Base-by-base conservation (phyloP, 1,284 basidiomycete genomes). In the Gyrodon tennesseensis region DNA sequence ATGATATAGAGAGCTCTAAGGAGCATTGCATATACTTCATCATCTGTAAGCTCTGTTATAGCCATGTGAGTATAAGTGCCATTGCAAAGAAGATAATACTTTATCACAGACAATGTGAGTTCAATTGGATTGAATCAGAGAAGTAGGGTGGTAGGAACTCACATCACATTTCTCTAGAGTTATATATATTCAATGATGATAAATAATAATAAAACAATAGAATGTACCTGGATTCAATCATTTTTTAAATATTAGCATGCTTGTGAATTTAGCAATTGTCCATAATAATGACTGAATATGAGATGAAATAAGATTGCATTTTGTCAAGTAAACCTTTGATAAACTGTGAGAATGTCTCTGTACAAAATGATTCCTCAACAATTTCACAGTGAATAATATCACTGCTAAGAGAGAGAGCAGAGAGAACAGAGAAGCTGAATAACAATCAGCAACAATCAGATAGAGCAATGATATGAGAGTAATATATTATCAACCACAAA, bases 1-100 rank as follows among this genome's bases (percentile, higher is more conserved):
- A 69, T 60, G 1, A 54, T 21, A 56, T 65, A 62, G 4, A 73
- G 21, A 1, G 69, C 63, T 15, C 64, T 54, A 31, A 69, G 62
- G 1, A 72, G 58, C 7, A 58, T 70, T 4, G 67, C 19, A 37
- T 54, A 46, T 1, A 63, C 21, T 0, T 63, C 41, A 11, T 56
- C 3, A 7, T 61, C 29, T 16, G 49, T 25, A 15, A 67, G 15
- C 7, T 67, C 39, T 27, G 40, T 68, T 48, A 60, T 57, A 2
- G 58, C 61, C 61, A 67, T 31, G 3, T 27, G 6, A 4, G 23
- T 27, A 39, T 63, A 61, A 8, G 51, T 49, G 1, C 66, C 65
- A 29, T 68, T 57, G 3, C 4, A 1, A 4, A 4, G 8, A 34
- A 53, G 34, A 37, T 53, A 9, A 3, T 53, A 53, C 16, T 67